phyloP scores from a whole-genome alignment of 768 basidiomycete species.

The Pisolithus albus region DNA sequence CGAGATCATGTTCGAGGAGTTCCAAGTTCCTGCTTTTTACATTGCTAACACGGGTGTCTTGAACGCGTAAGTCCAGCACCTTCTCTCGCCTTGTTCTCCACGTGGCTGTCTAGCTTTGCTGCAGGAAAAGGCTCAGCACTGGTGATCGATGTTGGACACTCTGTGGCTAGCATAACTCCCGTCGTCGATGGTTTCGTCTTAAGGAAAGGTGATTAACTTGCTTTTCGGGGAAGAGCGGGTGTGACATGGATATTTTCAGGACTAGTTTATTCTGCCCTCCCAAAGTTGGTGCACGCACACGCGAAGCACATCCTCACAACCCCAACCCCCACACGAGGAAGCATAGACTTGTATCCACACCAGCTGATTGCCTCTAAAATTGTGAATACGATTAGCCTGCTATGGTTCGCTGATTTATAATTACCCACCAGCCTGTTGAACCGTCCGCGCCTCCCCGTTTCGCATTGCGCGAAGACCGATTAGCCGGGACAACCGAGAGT shows the following conservation, averaged over 20 bases:
- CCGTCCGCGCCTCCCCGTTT: conserved; percentile 57
- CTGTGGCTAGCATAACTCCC: conserved; percentile 86
- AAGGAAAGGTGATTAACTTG: conserved; percentile 62
- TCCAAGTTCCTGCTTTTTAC: conserved; percentile 91
- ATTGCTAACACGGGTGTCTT: conserved; percentile 92
- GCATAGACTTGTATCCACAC: conserved; percentile 72
- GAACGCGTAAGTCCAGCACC: conserved; percentile 61
- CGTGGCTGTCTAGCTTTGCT: conserved; percentile 60
- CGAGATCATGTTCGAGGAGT: conserved; percentile 97
- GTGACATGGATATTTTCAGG: conserved; percentile 40
- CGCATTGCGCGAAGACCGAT: conserved; percentile 67
- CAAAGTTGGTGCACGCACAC: conserved; percentile 75
- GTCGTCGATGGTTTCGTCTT: conserved; percentile 98
- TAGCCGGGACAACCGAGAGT: conserved; percentile 64
- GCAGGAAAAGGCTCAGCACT: conserved; percentile 96
- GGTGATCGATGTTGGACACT: conserved; percentile 89
- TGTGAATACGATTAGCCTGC: conserved; percentile 31
- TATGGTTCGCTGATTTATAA: conserved; percentile 1
- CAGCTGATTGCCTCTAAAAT: conserved; percentile 83
- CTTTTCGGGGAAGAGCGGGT: background rate
- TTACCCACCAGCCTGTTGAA: conserved; percentile 62
- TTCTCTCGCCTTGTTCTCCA: conserved; percentile 6
- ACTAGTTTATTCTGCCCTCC: conserved; percentile 66
- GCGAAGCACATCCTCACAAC: conserved; percentile 59
- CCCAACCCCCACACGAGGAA: conserved; percentile 42